Evolutionary conservation across 2,329 filamentous ascomycete genomes (phyloP), one percentile per base, ranked within the genome.

Genomic region (Exophiala phaeomuriformis): DNA sequence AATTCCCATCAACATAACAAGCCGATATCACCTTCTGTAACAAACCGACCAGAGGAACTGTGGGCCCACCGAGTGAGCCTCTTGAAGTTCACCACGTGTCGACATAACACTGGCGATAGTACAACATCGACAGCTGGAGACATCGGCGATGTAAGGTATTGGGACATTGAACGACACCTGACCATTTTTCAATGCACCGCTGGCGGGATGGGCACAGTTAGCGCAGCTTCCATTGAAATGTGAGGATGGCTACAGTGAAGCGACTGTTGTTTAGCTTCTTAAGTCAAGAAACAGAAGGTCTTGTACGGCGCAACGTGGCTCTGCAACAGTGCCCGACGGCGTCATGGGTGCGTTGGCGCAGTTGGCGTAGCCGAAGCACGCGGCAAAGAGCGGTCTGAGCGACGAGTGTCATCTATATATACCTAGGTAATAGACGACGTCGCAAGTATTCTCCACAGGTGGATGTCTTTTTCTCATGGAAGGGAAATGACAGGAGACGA

Each of bases 281-380:
- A 12, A 43, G 41, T 49, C 33, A 37, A 44, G 45, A 48, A 19
- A 52, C 29, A 10, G 39, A 47, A 49, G 53, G 36, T 48, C 37
- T 40, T 51, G 51, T 55, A 57, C 32, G 53, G 53, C 49, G 57
- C 57, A 57, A 59, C 51, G 57, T 59, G 57, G 57, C 54, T 56
- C 54, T 59, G 57, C 57, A 57, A 40, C 28, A 52, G 46, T 54
- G 49, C 57, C 57, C 53, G 47, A 59, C 53, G 46, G 46, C 57
- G 57, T 57, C 57, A 59, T 59, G 41, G 52, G 42, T 59, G 57
- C 53, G 57, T 44, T 59, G 57, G 57, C 57, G 48, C 36, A 36
- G 43, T 59, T 55, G 51, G 52, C 51, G 43, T 47, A 49, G 31
- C 37, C 48, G 53, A 52, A 41, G 32, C 31, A 28, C 41, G 40